A percentile compares a stretch with the other conserved stretches of the same genome.
Evolutionary conservation across 2,329 filamentous ascomycete species (phyloP).

Genomic region (Penicillium crustosum): DNA sequence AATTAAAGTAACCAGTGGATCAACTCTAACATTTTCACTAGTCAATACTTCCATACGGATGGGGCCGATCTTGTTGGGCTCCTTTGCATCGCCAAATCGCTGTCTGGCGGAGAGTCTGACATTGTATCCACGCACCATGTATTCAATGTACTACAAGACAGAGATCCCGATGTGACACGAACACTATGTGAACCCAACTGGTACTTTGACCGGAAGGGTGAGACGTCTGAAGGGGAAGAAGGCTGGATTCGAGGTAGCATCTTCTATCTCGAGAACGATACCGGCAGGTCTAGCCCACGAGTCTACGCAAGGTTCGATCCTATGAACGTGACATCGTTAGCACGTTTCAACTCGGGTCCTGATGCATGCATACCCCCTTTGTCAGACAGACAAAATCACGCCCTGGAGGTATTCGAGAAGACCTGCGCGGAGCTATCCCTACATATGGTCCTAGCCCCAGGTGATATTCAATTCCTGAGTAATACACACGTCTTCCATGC

Average conservation of each 20-base stretch:
- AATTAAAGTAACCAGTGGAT: not conserved
- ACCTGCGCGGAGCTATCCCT: slow-evolving; percentile 26
- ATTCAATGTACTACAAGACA: slow-evolving; percentile 72
- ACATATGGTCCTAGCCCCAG: slow-evolving; percentile 30
- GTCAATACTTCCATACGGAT: slow-evolving; percentile 81
- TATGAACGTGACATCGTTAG: slow-evolving; percentile 73
- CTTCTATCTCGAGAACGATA: slow-evolving; percentile 69
- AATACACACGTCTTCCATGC: slow-evolving; percentile 32
- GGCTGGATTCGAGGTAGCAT: slow-evolving; percentile 69
- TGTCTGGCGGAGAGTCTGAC: slow-evolving; percentile 79
- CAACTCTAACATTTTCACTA: slow-evolving; percentile 22
- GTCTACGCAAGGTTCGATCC: slow-evolving; percentile 72
- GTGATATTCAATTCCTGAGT: slow-evolving; percentile 31
- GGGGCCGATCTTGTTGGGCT: slow-evolving; percentile 78
- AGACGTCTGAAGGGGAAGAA: slow-evolving; percentile 71
- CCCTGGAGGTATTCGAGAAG: slow-evolving; percentile 27
- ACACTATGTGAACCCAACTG: slow-evolving; percentile 72
- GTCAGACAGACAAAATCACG: slow-evolving; percentile 27
- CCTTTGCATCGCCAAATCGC: slow-evolving; percentile 72
- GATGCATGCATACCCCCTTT: slow-evolving; percentile 28
- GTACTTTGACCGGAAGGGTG: slow-evolving; percentile 89
- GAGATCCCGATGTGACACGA: slow-evolving; percentile 74
- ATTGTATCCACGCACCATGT: slow-evolving; percentile 73
- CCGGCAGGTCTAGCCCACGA: slow-evolving; percentile 51
- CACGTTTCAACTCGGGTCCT: slow-evolving; percentile 62